These are phyloP conservation scores for Wallacemonas rigidus DNA, from an alignment of 208 protist species.

Conservation along the genomic window DNA sequence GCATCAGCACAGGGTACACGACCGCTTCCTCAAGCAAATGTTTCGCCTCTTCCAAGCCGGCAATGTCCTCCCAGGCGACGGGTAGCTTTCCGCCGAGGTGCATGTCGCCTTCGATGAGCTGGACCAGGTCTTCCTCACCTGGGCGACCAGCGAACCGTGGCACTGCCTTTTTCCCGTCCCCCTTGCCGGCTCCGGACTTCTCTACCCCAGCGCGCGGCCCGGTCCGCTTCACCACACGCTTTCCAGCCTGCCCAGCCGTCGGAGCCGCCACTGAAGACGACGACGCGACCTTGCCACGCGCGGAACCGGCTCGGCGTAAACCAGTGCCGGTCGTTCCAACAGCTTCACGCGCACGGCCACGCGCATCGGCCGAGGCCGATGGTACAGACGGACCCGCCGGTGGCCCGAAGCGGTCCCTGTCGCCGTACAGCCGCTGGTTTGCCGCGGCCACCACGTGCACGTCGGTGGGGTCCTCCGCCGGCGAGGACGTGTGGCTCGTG, in stretches of 20 bases:
- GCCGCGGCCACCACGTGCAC: slow-evolving; percentile 16
- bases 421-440: slow-evolving; percentile 73
- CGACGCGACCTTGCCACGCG: background rate
- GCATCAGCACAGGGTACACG: slow-evolving; percentile 91
- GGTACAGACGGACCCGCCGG: slow-evolving; percentile 30
- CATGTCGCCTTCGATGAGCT: slow-evolving; percentile 88
- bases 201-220: background rate
- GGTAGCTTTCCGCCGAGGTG: slow-evolving; percentile 56
- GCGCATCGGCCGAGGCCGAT: background rate
- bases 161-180: slow-evolving; percentile 12
- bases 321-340: background rate
- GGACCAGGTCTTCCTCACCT: slow-evolving; percentile 83
- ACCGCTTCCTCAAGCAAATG: slow-evolving; percentile 91
- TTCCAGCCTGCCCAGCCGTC: background rate
- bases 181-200: slow-evolving; percentile 9
- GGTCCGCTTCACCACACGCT: background rate
- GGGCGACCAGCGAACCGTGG: slow-evolving; percentile 59
- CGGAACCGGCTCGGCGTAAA: slow-evolving; percentile 5
- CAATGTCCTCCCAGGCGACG: slow-evolving; percentile 89
- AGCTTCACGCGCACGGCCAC: slow-evolving; percentile 5
- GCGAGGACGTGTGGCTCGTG: background rate
- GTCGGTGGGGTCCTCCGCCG: background rate
- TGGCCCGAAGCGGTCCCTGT: slow-evolving; percentile 83
- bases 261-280: background rate
- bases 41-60: slow-evolving; percentile 92